These are phyloP conservation scores for Talaromyces sp. DNA, from an alignment of 2,329 filamentous ascomycete species.

Conservation along the genomic window DNA sequence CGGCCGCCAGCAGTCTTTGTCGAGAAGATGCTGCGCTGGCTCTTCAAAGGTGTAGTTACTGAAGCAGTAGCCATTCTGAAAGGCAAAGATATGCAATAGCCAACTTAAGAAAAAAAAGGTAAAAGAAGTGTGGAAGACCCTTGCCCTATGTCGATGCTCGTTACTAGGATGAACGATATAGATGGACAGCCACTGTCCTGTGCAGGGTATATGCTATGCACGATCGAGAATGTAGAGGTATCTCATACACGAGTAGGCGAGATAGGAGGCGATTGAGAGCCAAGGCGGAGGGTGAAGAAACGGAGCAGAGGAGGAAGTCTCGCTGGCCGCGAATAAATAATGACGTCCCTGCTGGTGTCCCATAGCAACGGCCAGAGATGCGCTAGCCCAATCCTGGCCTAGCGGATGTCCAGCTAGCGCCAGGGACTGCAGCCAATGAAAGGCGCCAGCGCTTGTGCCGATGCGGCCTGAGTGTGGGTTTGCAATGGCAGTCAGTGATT, in stretches of 20 bases:
- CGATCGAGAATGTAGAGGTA: slow-evolving; percentile 21
- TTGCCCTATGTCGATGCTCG: not conserved
- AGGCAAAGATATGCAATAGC: not conserved
- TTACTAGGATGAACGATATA: not conserved
- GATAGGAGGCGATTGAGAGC: slow-evolving; percentile 17
- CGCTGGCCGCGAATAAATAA: slow-evolving; percentile 28
- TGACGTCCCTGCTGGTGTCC: slow-evolving; percentile 23
- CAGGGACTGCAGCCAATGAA: slow-evolving; percentile 11
- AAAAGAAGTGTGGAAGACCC: not conserved
- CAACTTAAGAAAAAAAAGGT: not conserved
- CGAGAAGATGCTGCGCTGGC: slow-evolving; percentile 87
- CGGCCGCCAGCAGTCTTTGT: slow-evolving; percentile 89
- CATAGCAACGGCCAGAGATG: slow-evolving; percentile 31
- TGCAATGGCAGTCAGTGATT: not conserved
- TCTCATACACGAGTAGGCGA: slow-evolving; percentile 26
- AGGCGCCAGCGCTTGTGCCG: not conserved
- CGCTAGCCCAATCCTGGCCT: slow-evolving; percentile 32
- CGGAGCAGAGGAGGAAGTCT: slow-evolving; percentile 15
- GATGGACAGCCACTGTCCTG: not conserved
- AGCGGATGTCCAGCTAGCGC: slow-evolving; percentile 40
- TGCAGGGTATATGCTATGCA: slow-evolving; percentile 15
- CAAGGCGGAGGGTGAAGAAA: slow-evolving; percentile 15
- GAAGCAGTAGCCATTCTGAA: slow-evolving; percentile 71
- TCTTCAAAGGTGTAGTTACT: slow-evolving; percentile 79
- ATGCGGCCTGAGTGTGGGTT: not conserved